phyloP scores from a whole-genome alignment of 345 rosid species.

The Anastatica hierochuntica region DNA sequence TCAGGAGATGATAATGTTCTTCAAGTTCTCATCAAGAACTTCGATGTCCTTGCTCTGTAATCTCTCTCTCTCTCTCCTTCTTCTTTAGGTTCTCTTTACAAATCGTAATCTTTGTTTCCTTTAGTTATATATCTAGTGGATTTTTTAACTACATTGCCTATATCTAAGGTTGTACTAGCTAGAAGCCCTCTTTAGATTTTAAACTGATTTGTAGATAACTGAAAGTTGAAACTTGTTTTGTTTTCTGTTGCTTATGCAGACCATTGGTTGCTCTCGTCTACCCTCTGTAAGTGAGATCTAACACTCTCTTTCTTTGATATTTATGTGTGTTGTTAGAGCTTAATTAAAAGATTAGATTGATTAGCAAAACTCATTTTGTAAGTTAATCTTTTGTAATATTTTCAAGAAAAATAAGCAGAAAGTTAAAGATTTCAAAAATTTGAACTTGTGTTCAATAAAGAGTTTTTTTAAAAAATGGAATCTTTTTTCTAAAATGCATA shows the following conservation, averaged over 20 bases:
- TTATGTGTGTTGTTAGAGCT: neutral
- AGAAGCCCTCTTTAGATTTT: no score
- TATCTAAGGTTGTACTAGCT: no score
- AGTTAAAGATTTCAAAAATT: neutral
- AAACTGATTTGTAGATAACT: neutral
- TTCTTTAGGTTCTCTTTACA: neutral
- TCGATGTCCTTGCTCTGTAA: conserved; percentile 92
- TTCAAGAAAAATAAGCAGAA: no score
- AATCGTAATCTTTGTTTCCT: no score
- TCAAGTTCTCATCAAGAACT: conserved; percentile 62
- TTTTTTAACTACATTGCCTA: conserved; percentile 20
- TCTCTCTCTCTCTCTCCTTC: neutral
- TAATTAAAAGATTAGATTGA: neutral
- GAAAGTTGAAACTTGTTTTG: conserved; percentile 3
- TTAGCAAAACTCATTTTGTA: neutral
- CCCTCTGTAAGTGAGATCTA: conserved; percentile 66
- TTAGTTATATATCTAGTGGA: no score
- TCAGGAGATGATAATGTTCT: conserved; percentile 61
- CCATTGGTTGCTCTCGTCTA: conserved; percentile 81
- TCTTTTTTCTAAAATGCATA: conserved; percentile 7
- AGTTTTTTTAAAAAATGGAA: neutral
- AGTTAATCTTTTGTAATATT: no score
- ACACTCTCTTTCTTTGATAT: neutral
- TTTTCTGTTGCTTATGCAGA: conserved; percentile 35
- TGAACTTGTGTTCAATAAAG: neutral